Conservation (phyloP, 2,329 filamentous ascomycete species). For the Conoideocrella luteorostrata region DNA sequence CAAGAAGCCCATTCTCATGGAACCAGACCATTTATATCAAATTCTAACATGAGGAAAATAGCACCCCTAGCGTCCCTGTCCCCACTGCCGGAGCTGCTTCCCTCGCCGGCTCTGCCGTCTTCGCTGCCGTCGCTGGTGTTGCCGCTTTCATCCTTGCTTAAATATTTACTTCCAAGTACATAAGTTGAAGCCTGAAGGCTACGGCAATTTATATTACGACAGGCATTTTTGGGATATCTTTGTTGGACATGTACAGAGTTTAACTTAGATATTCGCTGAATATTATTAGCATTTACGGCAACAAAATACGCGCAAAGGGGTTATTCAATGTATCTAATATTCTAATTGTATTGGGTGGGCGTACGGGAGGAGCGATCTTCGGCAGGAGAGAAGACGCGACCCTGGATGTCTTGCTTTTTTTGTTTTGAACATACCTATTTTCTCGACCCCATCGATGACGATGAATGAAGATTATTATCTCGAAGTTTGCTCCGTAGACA, state of each 20-base stretch:
- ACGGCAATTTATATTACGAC: slow-evolving; percentile 29
- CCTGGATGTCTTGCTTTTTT: slow-evolving; percentile 14
- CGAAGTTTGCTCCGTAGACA: too few relatives aligned
- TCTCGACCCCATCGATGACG: slow-evolving; percentile 2
- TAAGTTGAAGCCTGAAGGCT: slow-evolving; percentile 34
- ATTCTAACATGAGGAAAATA: slow-evolving; percentile 5
- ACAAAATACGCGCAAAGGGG: slow-evolving; percentile 11
- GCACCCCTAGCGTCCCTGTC: slow-evolving; percentile 23
- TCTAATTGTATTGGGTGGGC: slow-evolving; percentile 35
- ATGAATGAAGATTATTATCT: too few relatives aligned
- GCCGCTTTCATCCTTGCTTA: slow-evolving; percentile 50
- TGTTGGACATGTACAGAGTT: slow-evolving; percentile 32
- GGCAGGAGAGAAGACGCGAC: too few relatives aligned
- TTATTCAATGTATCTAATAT: slow-evolving; percentile 36
- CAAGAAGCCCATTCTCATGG: too few relatives aligned
- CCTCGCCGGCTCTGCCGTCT: slow-evolving; percentile 45
- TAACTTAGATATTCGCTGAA: slow-evolving; percentile 28
- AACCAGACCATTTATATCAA: neutral
- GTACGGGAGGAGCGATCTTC: too few relatives aligned
- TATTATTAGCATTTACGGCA: slow-evolving; percentile 23
- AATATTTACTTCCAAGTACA: slow-evolving; percentile 30
- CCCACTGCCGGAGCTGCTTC: slow-evolving; percentile 47
- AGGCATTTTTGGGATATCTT: slow-evolving; percentile 24
- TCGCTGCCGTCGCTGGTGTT: slow-evolving; percentile 50
- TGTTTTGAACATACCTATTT: slow-evolving; percentile 1